These are phyloP conservation scores for Phytophthora podocarpi DNA, from an alignment of 352 stramenopile species.

Conservation along the genomic window DNA sequence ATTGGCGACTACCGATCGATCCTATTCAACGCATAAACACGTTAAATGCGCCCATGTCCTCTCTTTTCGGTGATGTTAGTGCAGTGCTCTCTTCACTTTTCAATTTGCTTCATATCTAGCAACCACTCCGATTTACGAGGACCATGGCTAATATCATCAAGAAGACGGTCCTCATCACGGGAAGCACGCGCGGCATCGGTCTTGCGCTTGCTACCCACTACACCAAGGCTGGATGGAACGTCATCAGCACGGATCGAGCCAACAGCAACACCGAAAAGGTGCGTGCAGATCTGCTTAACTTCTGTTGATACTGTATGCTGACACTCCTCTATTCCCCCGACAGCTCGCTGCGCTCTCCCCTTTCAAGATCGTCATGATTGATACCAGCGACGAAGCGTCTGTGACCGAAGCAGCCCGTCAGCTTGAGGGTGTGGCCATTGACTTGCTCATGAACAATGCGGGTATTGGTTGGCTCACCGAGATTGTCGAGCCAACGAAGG, in stretches of 20 bases:
- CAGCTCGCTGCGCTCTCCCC: slow-evolving; percentile 27
- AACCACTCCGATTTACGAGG: not conserved
- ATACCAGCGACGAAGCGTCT: slow-evolving; percentile 46
- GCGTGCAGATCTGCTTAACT: not conserved
- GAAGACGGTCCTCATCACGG: slow-evolving; percentile 55
- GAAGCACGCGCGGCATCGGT: slow-evolving; percentile 47
- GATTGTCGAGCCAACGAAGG: slow-evolving; percentile 40
- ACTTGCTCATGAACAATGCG: slow-evolving; percentile 68
- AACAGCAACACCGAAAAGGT: slow-evolving; percentile 4
- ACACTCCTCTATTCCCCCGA: not conserved
- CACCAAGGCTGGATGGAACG: slow-evolving; percentile 20
- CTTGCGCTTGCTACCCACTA: slow-evolving; percentile 46
- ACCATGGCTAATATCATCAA: slow-evolving; percentile 14
- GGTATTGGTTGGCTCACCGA: slow-evolving; percentile 36
- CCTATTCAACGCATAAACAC: too few species aligned
- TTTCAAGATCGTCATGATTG: too few species aligned
- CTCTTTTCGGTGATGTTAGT: too few species aligned
- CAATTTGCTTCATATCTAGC: slow-evolving; percentile 6
- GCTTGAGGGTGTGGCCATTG: slow-evolving; percentile 46
- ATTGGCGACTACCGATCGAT: too few species aligned
- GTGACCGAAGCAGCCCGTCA: slow-evolving; percentile 38
- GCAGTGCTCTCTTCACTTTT: too few species aligned
- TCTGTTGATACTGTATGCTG: not conserved
- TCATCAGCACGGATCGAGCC: not conserved
- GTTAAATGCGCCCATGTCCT: too few species aligned